Evolutionary conservation across 805 yeast genomes (phyloP), one percentile per base, ranked within the genome.

Genomic region (Candida gorgasii): DNA sequence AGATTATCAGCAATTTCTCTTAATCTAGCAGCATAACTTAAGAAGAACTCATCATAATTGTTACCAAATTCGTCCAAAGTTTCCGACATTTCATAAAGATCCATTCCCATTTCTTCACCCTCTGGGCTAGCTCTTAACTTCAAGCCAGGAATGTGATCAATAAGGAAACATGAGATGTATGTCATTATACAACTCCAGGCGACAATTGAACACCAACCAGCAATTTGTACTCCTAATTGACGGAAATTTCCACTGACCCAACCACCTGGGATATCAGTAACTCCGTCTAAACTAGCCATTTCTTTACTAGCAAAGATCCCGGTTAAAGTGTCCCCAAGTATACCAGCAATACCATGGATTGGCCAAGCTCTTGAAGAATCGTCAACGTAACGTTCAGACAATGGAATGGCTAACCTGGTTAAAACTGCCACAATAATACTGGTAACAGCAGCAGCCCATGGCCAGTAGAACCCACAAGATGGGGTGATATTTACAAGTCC

Each of bases 51-150:
- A 19, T 56, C 64, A 44, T 58, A 61, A 28, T 66, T 64, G 45
- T 58, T 69, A 14, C 63, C 39, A n/a, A 59, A 57, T 45, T 63
- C 69, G 49, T 72, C 76, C 20, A 63, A 53, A 42, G 67, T 61
- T 45, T 76, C 81, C n/a, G 72, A 72, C 76, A 76, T 72, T 50
- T 76, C 80, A 39, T 51, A 66, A 39, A 64, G 50, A 51, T 76
- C 82, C 67, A 76, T 67, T 23, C 81, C 82, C 68, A 71, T 62
- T 31, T 65, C 71, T 55, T 77, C 81, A 16, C 62, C 77, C 48
- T 69, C 78, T 14, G 60, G 69, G 15, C 60, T 35, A 6, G 70
- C 75, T 54, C 76, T 70, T 49, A 77, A 57, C 43, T 69, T 60
- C 40, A 67, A 58, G 3, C 80, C 80, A 8, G 83, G 82, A 38